phyloP scores from a whole-genome alignment of 139 green algal species.

The Bryopsis sp. region DNA sequence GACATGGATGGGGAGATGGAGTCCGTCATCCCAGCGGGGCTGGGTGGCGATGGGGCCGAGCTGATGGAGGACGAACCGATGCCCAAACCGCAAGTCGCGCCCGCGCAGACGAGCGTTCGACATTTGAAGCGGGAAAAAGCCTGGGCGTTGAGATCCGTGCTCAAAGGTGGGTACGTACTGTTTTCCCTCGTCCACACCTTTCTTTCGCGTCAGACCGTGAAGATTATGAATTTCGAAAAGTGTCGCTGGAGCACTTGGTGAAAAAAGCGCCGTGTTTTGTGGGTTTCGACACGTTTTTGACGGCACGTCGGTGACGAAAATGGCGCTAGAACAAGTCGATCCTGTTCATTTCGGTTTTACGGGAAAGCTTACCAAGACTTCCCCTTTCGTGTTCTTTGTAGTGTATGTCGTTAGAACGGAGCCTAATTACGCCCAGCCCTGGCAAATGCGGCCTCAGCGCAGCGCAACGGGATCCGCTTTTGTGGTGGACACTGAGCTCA shows the following conservation, averaged over 20 bases:
- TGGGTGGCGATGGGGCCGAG: not conserved
- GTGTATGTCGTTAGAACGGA: conserved; percentile 57
- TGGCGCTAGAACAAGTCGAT: not conserved
- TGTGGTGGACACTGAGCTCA: conserved; percentile 42
- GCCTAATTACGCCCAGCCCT: conserved; percentile 65
- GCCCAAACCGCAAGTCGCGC: not conserved
- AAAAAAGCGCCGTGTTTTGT: not conserved
- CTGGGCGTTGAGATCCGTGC: conserved; percentile 54
- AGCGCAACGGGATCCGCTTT: conserved; percentile 55
- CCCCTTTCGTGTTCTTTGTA: conserved; percentile 21
- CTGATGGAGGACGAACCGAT: not conserved
- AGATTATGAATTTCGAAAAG: not conserved
- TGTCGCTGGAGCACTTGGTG: not conserved
- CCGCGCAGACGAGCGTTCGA: not conserved
- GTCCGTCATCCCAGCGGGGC: not conserved
- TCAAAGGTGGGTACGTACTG: conserved; percentile 42
- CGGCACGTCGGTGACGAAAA: not conserved
- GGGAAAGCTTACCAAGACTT: not conserved
- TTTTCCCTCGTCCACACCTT: not conserved
- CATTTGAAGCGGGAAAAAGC: conserved; percentile 22
- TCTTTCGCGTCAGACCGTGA: not conserved
- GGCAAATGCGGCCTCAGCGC: conserved; percentile 60
- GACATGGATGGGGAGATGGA: conserved; percentile 5
- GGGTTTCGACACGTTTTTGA: not conserved
- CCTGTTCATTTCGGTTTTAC: not conserved